phyloP scores from a whole-genome alignment of 2,329 filamentous ascomycete species.

The Pleurostoma richardsiae region DNA sequence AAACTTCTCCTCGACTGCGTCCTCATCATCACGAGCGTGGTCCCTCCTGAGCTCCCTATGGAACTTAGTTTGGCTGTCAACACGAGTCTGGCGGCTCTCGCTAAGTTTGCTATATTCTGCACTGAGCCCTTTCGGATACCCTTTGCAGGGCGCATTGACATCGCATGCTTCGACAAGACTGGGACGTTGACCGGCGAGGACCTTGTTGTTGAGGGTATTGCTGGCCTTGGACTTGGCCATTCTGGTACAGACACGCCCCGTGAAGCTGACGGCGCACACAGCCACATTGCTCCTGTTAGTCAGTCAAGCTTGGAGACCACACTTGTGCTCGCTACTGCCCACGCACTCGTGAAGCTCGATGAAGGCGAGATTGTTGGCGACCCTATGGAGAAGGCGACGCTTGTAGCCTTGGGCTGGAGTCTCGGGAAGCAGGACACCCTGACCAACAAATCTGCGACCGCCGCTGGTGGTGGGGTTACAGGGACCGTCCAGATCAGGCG shows the following conservation, averaged over 20 bases:
- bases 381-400: constrained; percentile 97
- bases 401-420: constrained; percentile 84
- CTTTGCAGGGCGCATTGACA: constrained; percentile 88
- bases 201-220: constrained; percentile 93
- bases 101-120: constrained; percentile 96
- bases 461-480: constrained; percentile 43
- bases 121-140: constrained; percentile 98
- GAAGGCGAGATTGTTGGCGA: constrained; percentile 97
- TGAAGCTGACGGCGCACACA: constrained; percentile 79
- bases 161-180: constrained; percentile 98
- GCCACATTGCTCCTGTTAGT: constrained; percentile 66
- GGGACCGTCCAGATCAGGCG: constrained; percentile 92
- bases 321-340: constrained; percentile 87
- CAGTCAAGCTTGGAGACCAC: constrained; percentile 77
- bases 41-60: constrained; percentile 98
- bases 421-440: constrained; percentile 87
- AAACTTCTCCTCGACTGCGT: constrained; percentile 97
- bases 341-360: constrained; percentile 92
- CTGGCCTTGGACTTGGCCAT: constrained; percentile 73
- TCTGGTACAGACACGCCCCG: constrained; percentile 57
- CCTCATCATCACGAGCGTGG: constrained; percentile 95
- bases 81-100: constrained; percentile 89
- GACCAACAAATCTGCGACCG: constrained; percentile 55
- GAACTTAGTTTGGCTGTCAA: constrained; percentile 96
- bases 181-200: constrained; percentile 96